Conservation (phyloP, 2,329 filamentous ascomycete species). For the Trichoderma breve region DNA sequence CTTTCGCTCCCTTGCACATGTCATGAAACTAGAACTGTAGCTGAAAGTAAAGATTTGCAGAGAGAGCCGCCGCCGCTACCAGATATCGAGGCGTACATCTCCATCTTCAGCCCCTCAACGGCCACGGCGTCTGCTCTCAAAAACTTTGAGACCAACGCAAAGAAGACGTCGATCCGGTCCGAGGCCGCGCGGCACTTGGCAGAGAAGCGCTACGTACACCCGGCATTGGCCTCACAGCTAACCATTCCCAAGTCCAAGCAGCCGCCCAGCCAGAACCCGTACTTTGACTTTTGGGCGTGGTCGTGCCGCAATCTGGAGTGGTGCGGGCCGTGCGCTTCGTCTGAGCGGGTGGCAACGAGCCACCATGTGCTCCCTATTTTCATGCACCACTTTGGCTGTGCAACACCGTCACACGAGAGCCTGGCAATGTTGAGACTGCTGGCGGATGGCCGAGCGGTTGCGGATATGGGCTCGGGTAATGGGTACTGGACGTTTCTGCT, state of each 20-base stretch:
- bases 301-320: slow-evolving; percentile 62
- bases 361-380: slow-evolving; percentile 71
- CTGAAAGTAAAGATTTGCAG: slow-evolving; percentile 27
- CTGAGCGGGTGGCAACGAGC: slow-evolving; percentile 51
- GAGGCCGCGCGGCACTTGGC: slow-evolving; percentile 56
- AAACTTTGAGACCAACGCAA: slow-evolving; percentile 62
- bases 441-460: slow-evolving; percentile 51
- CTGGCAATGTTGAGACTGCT: slow-evolving; percentile 59
- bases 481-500: slow-evolving; percentile 77
- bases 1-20: not conserved
- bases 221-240: slow-evolving; percentile 38
- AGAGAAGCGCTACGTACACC: slow-evolving; percentile 51
- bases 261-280: slow-evolving; percentile 56
- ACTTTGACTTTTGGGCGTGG: slow-evolving; percentile 66
- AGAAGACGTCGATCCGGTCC: slow-evolving; percentile 58
- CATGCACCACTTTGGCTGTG: slow-evolving; percentile 78
- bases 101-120: slow-evolving; percentile 62
- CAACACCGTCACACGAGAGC: slow-evolving; percentile 65
- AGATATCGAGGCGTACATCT: slow-evolving; percentile 65
- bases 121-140: slow-evolving; percentile 61
- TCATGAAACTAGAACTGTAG: not conserved
- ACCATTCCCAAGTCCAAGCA: slow-evolving; percentile 48
- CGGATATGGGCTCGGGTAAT: slow-evolving; percentile 69
- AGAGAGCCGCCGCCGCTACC: slow-evolving; percentile 48
- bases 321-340: slow-evolving; percentile 57